These are phyloP conservation scores for Thermomyces lanuginosus DNA, from an alignment of 2,329 filamentous ascomycete genomes.

Conservation along the genomic window DNA sequence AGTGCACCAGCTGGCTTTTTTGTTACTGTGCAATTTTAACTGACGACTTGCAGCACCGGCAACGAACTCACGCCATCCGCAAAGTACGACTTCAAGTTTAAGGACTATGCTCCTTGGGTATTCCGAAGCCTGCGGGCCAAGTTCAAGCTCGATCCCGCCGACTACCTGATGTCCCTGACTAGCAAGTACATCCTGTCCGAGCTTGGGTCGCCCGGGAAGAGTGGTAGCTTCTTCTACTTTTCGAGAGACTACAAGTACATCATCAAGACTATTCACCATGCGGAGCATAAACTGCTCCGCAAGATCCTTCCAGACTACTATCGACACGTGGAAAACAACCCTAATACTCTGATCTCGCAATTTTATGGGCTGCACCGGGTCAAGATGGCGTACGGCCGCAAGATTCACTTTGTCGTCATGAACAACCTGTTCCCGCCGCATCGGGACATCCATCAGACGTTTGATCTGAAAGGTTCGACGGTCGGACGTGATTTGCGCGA, in stretches of 20 bases:
- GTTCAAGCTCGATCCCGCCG: conserved; percentile 86
- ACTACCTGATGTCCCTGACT: conserved; percentile 95
- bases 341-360: conserved; percentile 90
- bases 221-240: conserved; percentile 98
- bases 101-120: conserved; percentile 99
- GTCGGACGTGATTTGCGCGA: conserved; percentile 83
- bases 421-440: conserved; percentile 98
- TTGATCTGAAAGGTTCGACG: conserved; percentile 92
- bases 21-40: background rate
- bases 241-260: conserved; percentile 99
- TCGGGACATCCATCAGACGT: conserved; percentile 91
- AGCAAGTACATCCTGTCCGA: conserved; percentile 98
- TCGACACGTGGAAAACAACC: conserved; percentile 77
- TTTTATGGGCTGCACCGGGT: conserved; percentile 96
- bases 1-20: conserved; percentile 19
- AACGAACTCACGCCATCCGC: conserved; percentile 95
- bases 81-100: conserved; percentile 99
- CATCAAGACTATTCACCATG: conserved; percentile 98
- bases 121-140: conserved; percentile 78
- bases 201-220: conserved; percentile 91
- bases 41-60: conserved; percentile 51
- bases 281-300: conserved; percentile 44
- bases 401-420: conserved; percentile 99
- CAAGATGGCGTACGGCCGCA: conserved; percentile 94
- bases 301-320: conserved; percentile 69